These are phyloP conservation scores for Eucalyptus camaldulensis DNA, from an alignment of 345 rosid genomes.

Conservation along the genomic window DNA sequence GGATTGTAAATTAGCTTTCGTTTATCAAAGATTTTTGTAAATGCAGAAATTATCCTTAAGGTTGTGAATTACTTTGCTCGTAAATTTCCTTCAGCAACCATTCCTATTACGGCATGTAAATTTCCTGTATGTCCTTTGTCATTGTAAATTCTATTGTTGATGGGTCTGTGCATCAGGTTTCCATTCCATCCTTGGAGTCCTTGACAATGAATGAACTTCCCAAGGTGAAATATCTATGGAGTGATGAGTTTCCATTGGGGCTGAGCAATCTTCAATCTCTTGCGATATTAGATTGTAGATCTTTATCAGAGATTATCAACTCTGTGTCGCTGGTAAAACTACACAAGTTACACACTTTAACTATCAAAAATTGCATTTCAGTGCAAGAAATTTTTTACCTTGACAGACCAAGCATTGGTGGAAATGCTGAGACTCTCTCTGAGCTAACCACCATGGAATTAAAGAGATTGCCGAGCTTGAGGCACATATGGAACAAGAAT, in stretches of 20 bases:
- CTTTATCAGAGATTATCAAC: neutral
- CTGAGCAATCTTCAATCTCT: neutral
- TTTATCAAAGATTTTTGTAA: no score
- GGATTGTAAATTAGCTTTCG: neutral
- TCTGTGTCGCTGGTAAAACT: neutral
- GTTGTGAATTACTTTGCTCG: neutral
- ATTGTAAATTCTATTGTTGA: neutral
- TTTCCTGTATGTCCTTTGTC: neutral
- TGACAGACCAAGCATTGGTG: neutral
- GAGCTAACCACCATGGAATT: neutral
- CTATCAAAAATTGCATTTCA: neutral
- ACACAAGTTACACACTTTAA: neutral
- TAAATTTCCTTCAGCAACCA: neutral
- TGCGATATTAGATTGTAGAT: neutral
- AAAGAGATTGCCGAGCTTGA: neutral
- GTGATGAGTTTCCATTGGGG: neutral
- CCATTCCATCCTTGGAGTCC: neutral
- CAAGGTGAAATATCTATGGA: neutral
- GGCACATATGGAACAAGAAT: neutral
- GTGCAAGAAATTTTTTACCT: neutral
- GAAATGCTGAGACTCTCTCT: neutral
- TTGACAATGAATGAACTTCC: neutral
- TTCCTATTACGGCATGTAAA: neutral
- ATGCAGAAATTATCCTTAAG: neutral
- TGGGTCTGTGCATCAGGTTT: neutral